Percentiles rank a stretch among this genome's conserved stretches.
Evolutionary conservation across 495 filamentous ascomycete species (phyloP).

Genomic region (Ramalina peruviana): DNA sequence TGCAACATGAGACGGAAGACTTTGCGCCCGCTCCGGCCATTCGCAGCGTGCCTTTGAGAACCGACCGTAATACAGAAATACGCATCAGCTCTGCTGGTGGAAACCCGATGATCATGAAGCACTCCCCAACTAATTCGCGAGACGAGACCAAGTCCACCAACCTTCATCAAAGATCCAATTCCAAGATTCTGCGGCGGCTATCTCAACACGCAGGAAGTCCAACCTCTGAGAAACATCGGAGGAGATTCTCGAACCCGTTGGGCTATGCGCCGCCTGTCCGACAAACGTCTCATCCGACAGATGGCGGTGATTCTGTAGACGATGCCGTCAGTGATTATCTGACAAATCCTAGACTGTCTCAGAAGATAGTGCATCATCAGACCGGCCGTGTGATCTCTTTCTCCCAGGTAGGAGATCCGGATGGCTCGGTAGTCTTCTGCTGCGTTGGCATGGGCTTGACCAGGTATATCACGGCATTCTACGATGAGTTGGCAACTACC

Average conservation of each 20-base stretch:
- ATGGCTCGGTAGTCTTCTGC: constrained; percentile 85
- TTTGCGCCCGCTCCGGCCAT: constrained; percentile 59
- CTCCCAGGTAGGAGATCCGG: constrained; percentile 89
- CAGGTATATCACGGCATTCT: constrained; percentile 91
- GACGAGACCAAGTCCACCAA: constrained; percentile 11
- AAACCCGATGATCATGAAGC: constrained; percentile 28
- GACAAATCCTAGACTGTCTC: constrained; percentile 67
- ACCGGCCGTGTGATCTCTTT: constrained; percentile 85
- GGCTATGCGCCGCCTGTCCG: not conserved
- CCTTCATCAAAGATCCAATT: constrained; percentile 23
- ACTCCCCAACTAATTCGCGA: constrained; percentile 21
- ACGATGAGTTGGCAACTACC: constrained; percentile 85
- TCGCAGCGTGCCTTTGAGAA: constrained; percentile 33
- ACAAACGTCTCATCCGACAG: constrained; percentile 39
- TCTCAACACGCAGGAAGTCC: constrained; percentile 24
- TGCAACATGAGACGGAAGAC: constrained; percentile 30
- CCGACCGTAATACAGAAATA: constrained; percentile 30
- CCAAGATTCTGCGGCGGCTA: constrained; percentile 23
- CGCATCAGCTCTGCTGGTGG: constrained; percentile 22
- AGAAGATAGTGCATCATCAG: constrained; percentile 71
- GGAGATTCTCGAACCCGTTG: constrained; percentile 23
- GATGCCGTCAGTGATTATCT: constrained; percentile 78
- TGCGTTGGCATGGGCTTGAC: constrained; percentile 98
- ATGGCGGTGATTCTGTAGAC: constrained; percentile 71
- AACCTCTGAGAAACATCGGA: constrained; percentile 24